Base-by-base conservation (phyloP, 495 filamentous ascomycete species). In the Penicillium simplicissimum region DNA sequence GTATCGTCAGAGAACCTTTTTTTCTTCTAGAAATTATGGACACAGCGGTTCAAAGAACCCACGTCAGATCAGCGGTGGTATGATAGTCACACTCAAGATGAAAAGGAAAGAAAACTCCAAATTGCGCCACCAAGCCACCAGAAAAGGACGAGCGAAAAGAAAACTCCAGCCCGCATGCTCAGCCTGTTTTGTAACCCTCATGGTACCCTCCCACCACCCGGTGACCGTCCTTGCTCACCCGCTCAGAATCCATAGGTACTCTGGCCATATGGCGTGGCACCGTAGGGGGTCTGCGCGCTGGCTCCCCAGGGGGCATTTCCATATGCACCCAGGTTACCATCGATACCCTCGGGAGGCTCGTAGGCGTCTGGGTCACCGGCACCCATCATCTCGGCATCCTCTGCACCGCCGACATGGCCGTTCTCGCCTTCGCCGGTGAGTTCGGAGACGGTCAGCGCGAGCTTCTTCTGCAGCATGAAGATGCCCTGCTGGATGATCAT, bases 401-500 rank as follows among this genome's bases (percentile, higher is more conserved):
- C 73, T 21, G 63, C 73, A 55, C 81, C 84, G 55, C 76, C 76
- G 25, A 79, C 79, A 38, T 83, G 81, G 49, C 76, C 80, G 36
- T 74, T 69, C 14, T 68, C 71, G 17, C 67, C 73, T 38, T 76
- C 77, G 15, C 79, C 82, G 1, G 80, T 78, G 11, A 98, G 80
- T 11, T 86, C 86, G 54, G 89, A 85, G 61, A 98, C 90, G n/a
- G 96, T 85, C 4, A 80, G 80, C 13, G 92, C 94, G 8, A 98
- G 82, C 77, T 98, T 98, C 58, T 88, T 84, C 72, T 98, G 94
- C 25, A 98, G 75, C 23, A 92, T 87, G 67, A 90, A 87, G 71
- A 98, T 96, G 28, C 92, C 93, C 68, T 96, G 88, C 59, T 92
- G 87, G 56, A 98, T 83, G 57, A 98, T 92, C 48, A 80, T 80